Base-by-base conservation (phyloP, 106 monocot species). In the Xerophyta viscosa region DNA sequence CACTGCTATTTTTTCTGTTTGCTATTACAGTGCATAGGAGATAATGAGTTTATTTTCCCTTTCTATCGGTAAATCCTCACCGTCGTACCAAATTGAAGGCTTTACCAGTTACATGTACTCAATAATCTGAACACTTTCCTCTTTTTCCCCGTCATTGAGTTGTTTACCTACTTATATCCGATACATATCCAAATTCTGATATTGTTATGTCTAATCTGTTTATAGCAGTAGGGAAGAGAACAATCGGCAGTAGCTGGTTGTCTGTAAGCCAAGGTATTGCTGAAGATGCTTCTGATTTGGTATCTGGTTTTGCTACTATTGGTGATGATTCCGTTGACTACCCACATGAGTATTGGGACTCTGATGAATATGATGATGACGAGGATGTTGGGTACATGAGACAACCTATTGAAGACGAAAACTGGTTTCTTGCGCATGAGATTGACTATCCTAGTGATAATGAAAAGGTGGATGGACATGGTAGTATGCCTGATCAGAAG, bases 361-460 rank as follows among this genome's bases (percentile, higher is more conserved):
- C 98, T 65, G 98, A 99, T 77, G 90, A 99, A 55, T 99, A 99
- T 67, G 90, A 83, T 50, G 98, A 86, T 45, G 98, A 99, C 39
- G 90, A 91, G 39, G 98, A 99, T 83, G 86, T 91, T 61, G 98
- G 98, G 3, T 99, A 90, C 58, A 99, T 64, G 53, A 74, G 98
- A 57, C 98, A 99, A 27, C 98, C 90, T 66, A 86, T 99, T 66
- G 98, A 99, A 74, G 98, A 99, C 60, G 98, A 99, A 60, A 63
- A 86, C 29, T 90, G 98, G 98, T 99, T 99, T 77, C 47, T 99
- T 20, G 98, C 98, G 31, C 98, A 99, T 80, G 98, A 99, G 67
- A 90, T 99, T 70, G 98, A 99, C 66, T 91, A 99, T 69, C 86
- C 98, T 45, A 90, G 90, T 65, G 98, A 99, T 60, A 91, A 79